phyloP scores from a whole-genome alignment of 345 rosid genomes.

The Gossypium rotundifolium region DNA sequence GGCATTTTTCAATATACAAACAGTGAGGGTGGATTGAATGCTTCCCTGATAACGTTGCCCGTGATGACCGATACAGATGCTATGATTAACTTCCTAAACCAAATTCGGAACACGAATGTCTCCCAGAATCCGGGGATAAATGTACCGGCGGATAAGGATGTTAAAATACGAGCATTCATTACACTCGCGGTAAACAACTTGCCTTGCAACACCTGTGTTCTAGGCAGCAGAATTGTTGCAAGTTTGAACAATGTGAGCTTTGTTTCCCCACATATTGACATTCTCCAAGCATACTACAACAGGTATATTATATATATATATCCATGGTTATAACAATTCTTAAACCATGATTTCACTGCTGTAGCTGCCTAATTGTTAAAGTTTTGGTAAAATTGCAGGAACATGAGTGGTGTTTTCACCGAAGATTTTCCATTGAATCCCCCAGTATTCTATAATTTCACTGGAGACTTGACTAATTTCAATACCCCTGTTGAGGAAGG shows the following conservation, averaged over 20 bases:
- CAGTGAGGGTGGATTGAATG: neutral
- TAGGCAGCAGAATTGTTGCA: neutral
- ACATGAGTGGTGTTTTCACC: constrained; percentile 6
- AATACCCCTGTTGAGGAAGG: neutral
- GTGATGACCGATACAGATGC: neutral
- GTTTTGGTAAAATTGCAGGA: neutral
- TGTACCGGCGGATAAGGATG: neutral
- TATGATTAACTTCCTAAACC: neutral
- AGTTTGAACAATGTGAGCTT: neutral
- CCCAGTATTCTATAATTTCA: constrained; percentile 12
- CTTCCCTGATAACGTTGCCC: neutral
- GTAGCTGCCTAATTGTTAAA: neutral
- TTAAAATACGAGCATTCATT: neutral
- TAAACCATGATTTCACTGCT: neutral
- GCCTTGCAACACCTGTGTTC: constrained; percentile 2
- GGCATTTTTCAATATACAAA: constrained; percentile 30
- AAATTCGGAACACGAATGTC: constrained; percentile 14
- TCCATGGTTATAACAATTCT: neutral
- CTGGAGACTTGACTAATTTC: neutral
- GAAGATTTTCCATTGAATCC: constrained; percentile 16
- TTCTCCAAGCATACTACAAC: constrained; percentile 8
- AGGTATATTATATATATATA: neutral
- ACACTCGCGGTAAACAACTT: constrained; percentile 13
- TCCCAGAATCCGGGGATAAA: neutral
- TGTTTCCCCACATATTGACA: constrained; percentile 7